These are phyloP conservation scores for Vigna trinervia DNA, from an alignment of 306 rosid species.

Conservation along the genomic window DNA sequence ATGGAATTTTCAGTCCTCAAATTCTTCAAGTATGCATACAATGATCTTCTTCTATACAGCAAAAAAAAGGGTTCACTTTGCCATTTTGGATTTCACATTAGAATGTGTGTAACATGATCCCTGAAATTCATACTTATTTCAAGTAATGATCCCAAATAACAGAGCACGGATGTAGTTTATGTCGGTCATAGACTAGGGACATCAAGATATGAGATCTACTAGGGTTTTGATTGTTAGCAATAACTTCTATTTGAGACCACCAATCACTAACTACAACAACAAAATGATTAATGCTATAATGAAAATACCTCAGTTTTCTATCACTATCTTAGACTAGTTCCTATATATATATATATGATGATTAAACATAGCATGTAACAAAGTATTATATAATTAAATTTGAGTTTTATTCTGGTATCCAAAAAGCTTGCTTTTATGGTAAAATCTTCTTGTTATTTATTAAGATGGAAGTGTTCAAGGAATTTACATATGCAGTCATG, in stretches of 20 bases:
- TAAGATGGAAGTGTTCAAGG: conserved; percentile 29
- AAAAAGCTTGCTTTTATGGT: background rate
- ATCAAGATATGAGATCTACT: background rate
- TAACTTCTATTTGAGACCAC: conserved; percentile 9
- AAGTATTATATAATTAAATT: conserved; percentile 58
- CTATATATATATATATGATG: background rate
- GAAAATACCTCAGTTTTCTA: conserved; percentile 14
- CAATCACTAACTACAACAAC: conserved; percentile 28
- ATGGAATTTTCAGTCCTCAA: background rate
- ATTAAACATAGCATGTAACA: too few relatives aligned
- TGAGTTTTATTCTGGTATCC: background rate
- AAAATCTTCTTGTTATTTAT: conserved; percentile 19
- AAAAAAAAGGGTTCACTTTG: background rate
- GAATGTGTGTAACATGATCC: background rate
- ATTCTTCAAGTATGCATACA: background rate
- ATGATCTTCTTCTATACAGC: conserved; percentile 2
- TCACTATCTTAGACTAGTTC: conserved; percentile 6
- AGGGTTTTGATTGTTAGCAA: conserved; percentile 27
- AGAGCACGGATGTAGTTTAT: background rate
- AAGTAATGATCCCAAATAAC: background rate
- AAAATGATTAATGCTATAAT: conserved; percentile 24
- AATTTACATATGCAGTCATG: background rate
- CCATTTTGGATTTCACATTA: background rate
- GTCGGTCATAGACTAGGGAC: conserved; percentile 15
- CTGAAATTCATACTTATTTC: background rate